Conservation (phyloP, 441 rosid species). For the Erodium moschatum region DNA sequence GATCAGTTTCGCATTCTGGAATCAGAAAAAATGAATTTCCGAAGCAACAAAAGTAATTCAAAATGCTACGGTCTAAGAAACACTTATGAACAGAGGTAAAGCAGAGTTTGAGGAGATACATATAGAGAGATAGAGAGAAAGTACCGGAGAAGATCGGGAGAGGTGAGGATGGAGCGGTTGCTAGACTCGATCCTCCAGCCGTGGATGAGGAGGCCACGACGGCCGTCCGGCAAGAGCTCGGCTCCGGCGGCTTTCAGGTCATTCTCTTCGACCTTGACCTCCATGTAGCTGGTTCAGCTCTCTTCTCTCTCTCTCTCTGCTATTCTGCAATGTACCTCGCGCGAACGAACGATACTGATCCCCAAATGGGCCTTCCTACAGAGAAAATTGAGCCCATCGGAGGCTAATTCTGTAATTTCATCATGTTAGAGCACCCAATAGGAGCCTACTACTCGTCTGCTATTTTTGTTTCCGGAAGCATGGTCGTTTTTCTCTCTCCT, state of each 20-base stretch:
- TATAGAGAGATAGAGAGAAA: slow-evolving; percentile 1
- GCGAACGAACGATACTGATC: background rate
- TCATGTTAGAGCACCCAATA: too few relatives aligned
- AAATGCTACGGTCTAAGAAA: slow-evolving; percentile 7
- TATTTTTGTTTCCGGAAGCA: too few relatives aligned
- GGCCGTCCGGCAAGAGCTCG: slow-evolving; percentile 55
- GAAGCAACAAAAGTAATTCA: background rate
- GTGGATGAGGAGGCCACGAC: slow-evolving; percentile 54
- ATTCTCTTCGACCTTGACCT: slow-evolving; percentile 53
- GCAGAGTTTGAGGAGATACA: slow-evolving; percentile 1
- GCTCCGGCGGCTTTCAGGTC: slow-evolving; percentile 74
- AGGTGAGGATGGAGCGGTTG: slow-evolving; percentile 69
- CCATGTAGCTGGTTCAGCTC: slow-evolving; percentile 20
- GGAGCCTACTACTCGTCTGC: too few relatives aligned
- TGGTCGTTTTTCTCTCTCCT: too few relatives aligned
- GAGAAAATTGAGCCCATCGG: background rate
- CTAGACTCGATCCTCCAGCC: slow-evolving; percentile 81
- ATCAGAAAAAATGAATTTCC: background rate
- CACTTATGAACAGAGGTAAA: background rate
- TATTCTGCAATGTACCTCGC: background rate
- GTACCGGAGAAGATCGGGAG: slow-evolving; percentile 50
- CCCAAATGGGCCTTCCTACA: background rate
- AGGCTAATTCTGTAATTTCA: background rate
- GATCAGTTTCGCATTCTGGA: background rate
- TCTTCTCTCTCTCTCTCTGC: background rate